Evolutionary conservation across 192 early-diverging fungal genomes (phyloP).

Genomic region (Podochytrium sp.): DNA sequence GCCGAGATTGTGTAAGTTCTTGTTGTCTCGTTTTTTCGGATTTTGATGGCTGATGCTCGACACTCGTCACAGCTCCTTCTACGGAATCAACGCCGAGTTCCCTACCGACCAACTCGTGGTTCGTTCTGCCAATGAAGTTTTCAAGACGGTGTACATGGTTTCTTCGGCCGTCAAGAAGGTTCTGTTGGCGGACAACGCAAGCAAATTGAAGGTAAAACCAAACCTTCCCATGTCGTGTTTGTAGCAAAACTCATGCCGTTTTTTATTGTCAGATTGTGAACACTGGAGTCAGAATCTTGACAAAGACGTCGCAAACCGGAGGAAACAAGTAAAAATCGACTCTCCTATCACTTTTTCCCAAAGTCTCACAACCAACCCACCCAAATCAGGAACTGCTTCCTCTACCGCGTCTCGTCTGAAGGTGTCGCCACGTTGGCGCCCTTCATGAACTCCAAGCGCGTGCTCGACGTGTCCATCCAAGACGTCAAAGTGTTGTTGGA

Average conservation of each 20-base stretch:
- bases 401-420: conserved; percentile 52
- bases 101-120: conserved; percentile 84
- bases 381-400: conserved; percentile 26
- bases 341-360: neutral
- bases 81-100: conserved; percentile 76
- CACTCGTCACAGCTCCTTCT: no score
- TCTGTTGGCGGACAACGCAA: conserved; percentile 60
- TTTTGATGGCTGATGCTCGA: no score
- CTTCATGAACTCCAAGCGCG: conserved; percentile 33
- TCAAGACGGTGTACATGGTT: conserved; percentile 84
- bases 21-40: no score
- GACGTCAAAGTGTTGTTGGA: conserved; percentile 44
- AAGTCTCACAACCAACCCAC: neutral
- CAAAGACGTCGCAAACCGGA: conserved; percentile 46
- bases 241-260: neutral
- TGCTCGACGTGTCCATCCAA: conserved; percentile 16
- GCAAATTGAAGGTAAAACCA: conserved; percentile 39
- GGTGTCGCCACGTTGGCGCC: conserved; percentile 43
- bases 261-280: conserved; percentile 73
- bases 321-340: neutral
- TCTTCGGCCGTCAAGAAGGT: conserved; percentile 78
- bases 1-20: conserved; percentile 54
- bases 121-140: conserved; percentile 73
- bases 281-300: conserved; percentile 89
- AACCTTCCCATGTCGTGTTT: neutral